A percentile compares a stretch with the other conserved stretches of the same genome.
Evolutionary conservation across 176 grass and related monocot genomes (phyloP).

Genomic region (Triticum dicoccoides): DNA sequence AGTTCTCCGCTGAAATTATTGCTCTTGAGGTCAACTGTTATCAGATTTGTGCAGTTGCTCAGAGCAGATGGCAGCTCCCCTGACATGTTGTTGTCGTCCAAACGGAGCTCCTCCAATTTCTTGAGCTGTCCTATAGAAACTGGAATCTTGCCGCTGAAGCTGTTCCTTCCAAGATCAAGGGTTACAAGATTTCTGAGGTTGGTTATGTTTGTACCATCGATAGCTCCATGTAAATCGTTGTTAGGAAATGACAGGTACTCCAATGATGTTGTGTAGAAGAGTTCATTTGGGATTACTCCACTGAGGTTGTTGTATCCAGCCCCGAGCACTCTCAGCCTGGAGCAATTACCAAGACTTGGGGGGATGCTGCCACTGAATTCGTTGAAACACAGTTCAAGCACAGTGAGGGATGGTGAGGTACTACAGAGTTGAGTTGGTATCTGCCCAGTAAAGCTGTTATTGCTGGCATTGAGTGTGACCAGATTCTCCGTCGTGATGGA

Average conservation of each 20-base stretch:
- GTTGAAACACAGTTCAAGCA: slow-evolving; percentile 28
- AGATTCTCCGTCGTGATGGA: neutral
- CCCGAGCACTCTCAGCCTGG: neutral
- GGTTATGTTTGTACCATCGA: neutral
- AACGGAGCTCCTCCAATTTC: slow-evolving; percentile 20
- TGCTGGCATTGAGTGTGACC: slow-evolving; percentile 24
- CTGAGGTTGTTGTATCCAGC: slow-evolving; percentile 30
- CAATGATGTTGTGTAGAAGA: slow-evolving; percentile 1
- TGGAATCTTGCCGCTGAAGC: neutral
- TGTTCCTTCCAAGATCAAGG: slow-evolving; percentile 35
- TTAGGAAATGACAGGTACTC: slow-evolving; percentile 13
- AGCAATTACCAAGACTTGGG: slow-evolving; percentile 1
- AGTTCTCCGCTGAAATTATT: slow-evolving; percentile 31
- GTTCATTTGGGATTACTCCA: slow-evolving; percentile 19
- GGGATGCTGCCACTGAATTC: neutral
- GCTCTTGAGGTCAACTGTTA: neutral
- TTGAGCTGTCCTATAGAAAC: slow-evolving; percentile 29
- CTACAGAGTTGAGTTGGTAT: slow-evolving; percentile 27
- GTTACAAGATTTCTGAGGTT: slow-evolving; percentile 6
- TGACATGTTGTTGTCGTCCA: slow-evolving; percentile 1
- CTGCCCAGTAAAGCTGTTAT: slow-evolving; percentile 38
- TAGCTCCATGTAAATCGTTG: neutral
- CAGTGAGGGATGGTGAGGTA: neutral
- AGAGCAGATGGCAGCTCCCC: slow-evolving; percentile 27
- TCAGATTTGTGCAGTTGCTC: slow-evolving; percentile 15